phyloP scores from a whole-genome alignment of 345 rosid species.

The Erucastrum elatum region DNA sequence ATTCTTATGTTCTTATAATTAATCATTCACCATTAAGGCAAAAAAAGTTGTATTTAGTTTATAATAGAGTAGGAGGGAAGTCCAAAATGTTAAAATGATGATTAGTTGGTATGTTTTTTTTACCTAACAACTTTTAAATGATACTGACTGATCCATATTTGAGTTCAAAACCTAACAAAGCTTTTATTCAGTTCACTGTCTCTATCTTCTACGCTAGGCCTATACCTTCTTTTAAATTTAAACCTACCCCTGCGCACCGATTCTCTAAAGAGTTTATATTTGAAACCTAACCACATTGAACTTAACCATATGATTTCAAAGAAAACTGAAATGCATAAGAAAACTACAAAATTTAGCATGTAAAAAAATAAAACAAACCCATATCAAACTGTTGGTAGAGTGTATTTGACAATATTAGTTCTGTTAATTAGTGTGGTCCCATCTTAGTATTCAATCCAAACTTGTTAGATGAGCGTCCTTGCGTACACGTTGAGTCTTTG shows the following conservation, averaged over 20 bases:
- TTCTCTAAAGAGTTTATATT: neutral
- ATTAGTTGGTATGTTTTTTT: slow-evolving; percentile 9
- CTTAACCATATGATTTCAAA: neutral
- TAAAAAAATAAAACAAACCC: neutral
- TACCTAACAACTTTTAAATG: slow-evolving; percentile 37
- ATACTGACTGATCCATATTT: slow-evolving; percentile 22
- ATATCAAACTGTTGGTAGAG: neutral
- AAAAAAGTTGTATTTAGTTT: neutral
- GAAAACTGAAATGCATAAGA: neutral
- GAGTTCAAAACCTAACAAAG: slow-evolving; percentile 24
- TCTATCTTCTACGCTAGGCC: slow-evolving; percentile 26
- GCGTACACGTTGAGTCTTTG: neutral
- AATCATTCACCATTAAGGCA: neutral
- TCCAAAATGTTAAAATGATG: slow-evolving; percentile 14
- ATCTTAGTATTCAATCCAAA: neutral
- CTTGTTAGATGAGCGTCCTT: neutral
- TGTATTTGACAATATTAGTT: neutral
- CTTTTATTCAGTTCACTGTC: slow-evolving; percentile 29
- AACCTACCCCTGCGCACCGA: slow-evolving; percentile 17
- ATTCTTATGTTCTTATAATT: slow-evolving; percentile 21
- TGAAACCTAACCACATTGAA: neutral
- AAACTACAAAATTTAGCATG: neutral
- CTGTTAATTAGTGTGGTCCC: neutral
- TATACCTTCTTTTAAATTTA: slow-evolving; percentile 8
- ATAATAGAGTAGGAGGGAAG: slow-evolving; percentile 10